Evolutionary conservation across 768 basidiomycete genomes (phyloP).

Genomic region (Gymnopilus dilepis): DNA sequence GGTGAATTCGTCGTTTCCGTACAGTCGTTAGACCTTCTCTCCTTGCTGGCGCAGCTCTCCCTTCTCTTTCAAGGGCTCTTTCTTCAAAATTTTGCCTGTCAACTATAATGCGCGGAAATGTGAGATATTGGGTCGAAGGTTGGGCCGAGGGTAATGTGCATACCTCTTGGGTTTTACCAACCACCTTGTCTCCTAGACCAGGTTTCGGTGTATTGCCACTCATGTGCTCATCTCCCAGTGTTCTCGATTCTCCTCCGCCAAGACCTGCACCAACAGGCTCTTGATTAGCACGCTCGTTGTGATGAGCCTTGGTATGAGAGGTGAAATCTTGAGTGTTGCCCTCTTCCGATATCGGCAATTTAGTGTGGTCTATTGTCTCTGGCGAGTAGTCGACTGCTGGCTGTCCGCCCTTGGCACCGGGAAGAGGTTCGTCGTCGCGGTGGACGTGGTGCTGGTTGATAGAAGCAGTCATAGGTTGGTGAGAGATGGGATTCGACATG

Average conservation of each 20-base stretch:
- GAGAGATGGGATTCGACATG: slow-evolving; percentile 7
- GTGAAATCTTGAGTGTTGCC: slow-evolving; percentile 20
- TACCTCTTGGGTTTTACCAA: slow-evolving; percentile 66
- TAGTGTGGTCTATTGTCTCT: slow-evolving; percentile 40
- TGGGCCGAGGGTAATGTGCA: background rate
- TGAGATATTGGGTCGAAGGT: background rate
- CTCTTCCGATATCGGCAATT: slow-evolving; percentile 23
- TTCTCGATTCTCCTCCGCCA: background rate
- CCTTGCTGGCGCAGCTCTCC: slow-evolving; percentile 52
- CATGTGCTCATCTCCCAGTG: background rate
- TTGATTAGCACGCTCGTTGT: background rate
- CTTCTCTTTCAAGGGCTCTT: slow-evolving; percentile 57
- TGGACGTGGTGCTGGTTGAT: slow-evolving; percentile 43
- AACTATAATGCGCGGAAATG: too few relatives aligned
- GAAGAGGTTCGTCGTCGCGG: slow-evolving; percentile 52
- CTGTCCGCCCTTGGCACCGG: slow-evolving; percentile 39
- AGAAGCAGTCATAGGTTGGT: slow-evolving; percentile 3
- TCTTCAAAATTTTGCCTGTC: slow-evolving; percentile 52
- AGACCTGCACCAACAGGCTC: background rate
- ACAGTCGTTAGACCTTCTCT: slow-evolving; percentile 8
- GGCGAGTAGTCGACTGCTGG: slow-evolving; percentile 44
- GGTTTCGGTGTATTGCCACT: slow-evolving; percentile 36
- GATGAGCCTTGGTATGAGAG: background rate
- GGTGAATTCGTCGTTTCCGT: too few relatives aligned
- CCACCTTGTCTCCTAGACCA: slow-evolving; percentile 52